Conservation (phyloP, 176 grass and related monocot species). For the Poa pratensis region DNA sequence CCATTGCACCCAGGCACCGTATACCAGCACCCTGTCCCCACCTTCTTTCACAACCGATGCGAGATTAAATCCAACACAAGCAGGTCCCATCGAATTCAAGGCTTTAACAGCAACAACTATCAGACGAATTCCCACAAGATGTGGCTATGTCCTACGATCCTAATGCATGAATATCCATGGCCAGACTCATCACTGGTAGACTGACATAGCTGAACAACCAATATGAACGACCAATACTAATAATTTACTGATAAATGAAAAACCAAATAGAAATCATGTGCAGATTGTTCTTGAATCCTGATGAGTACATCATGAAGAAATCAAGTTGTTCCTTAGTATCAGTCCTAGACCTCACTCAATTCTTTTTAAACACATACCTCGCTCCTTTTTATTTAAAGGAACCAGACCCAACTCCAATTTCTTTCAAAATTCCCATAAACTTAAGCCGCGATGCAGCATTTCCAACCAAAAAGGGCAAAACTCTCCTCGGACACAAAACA, state of each 20-base stretch:
- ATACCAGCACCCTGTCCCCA: too few species aligned
- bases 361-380: neutral
- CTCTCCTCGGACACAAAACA: slow-evolving; percentile 11
- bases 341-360: neutral
- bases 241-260: neutral
- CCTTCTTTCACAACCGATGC: neutral
- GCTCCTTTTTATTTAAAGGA: neutral
- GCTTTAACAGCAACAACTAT: neutral
- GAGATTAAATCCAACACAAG: neutral
- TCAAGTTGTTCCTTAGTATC: neutral
- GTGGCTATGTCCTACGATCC: neutral
- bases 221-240: neutral
- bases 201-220: neutral
- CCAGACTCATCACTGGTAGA: neutral
- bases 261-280: neutral
- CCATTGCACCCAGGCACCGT: neutral
- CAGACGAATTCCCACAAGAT: neutral
- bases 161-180: neutral
- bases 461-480: neutral
- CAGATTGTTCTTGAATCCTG: neutral
- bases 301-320: neutral
- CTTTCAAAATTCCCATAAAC: neutral
- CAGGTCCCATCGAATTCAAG: neutral
- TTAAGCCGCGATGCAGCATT: neutral
- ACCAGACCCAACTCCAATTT: neutral